A percentile compares a stretch with the other conserved stretches of the same genome.
Conservation (phyloP, 1,139 yeast species). For the Suhomyces chickasaworum region DNA sequence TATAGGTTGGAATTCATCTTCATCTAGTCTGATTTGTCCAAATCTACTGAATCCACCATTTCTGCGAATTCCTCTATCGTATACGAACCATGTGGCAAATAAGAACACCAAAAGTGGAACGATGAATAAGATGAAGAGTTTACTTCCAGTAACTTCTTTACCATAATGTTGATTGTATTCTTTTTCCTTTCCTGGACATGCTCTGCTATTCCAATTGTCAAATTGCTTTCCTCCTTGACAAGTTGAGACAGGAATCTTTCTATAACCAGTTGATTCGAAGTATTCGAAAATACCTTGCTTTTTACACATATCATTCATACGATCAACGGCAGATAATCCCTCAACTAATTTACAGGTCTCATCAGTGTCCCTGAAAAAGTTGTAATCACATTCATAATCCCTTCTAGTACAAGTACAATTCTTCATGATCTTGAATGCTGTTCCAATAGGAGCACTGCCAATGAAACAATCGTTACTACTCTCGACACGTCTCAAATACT, state of each 20-base stretch:
- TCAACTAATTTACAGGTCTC: constrained; percentile 83
- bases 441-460: constrained; percentile 71
- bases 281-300: constrained; percentile 62
- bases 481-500: constrained; percentile 70
- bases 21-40: constrained; percentile 84
- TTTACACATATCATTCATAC: constrained; percentile 59
- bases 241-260: constrained; percentile 71
- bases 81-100: constrained; percentile 68
- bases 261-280: constrained; percentile 79
- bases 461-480: constrained; percentile 71
- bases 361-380: constrained; percentile 67
- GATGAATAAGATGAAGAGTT: constrained; percentile 52
- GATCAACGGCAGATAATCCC: constrained; percentile 70
- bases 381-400: constrained; percentile 94
- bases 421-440: constrained; percentile 58
- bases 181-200: constrained; percentile 86
- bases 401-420: constrained; percentile 85
- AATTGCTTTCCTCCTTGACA: constrained; percentile 72
- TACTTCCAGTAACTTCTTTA: constrained; percentile 56
- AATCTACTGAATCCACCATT: constrained; percentile 79
- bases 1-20: constrained; percentile 60
- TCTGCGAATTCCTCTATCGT: constrained; percentile 77
- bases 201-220: constrained; percentile 64
- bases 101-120: constrained; percentile 62
- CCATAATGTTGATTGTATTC: constrained; percentile 65